Evolutionary conservation across 225 moss, liverwort and hornwort species (phyloP), one percentile per base, ranked within the genome.

Genomic region (Physcomitrium patens): DNA sequence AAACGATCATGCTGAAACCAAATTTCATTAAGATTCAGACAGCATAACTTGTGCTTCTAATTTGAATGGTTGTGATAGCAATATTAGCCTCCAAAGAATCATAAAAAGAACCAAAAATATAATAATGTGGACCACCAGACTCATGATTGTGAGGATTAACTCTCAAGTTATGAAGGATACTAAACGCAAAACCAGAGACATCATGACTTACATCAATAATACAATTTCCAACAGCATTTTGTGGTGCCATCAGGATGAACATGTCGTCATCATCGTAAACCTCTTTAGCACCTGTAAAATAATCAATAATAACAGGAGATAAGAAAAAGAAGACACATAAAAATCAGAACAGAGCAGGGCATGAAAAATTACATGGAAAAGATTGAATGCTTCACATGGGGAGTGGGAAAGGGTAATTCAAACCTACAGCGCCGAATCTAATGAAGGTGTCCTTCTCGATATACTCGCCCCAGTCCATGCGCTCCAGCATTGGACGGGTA

Each of bases 181-280:
- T 11, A 60, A 47, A 65, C 10, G 41, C 46, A 9, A 60, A 60
- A 69, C 23, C 54, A 76, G 8, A 53, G 47, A 53, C 10, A n/a
- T 18, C 26, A 31, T 48, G 65, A 52, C 88, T 67, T 84, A 93
- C 93, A 77, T 93, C 92, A 48, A 99, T 92, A 59, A 99, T 99
- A 77, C 99, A 99, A 71, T 99, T 99, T 77, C 95, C 99, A 66
- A 90, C 91, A 47, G 95, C 93, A 77, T 99, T 99, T 82, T 99
- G 99, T 31, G 99, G 99, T n/a, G 95, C 93, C 82, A 95, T 89
- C 22, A 99, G 82, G 65, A 99, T 82, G 77, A 87, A 99, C 81
- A 95, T 84, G 60, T 99, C 99, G 60, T 99, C 99, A 49, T 93
- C 93, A 41, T 93, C 86, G 9, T 75, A 68, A 50, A 95, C 95